Conservation (phyloP, 129 eudicot species). For the Silybum marianum region DNA sequence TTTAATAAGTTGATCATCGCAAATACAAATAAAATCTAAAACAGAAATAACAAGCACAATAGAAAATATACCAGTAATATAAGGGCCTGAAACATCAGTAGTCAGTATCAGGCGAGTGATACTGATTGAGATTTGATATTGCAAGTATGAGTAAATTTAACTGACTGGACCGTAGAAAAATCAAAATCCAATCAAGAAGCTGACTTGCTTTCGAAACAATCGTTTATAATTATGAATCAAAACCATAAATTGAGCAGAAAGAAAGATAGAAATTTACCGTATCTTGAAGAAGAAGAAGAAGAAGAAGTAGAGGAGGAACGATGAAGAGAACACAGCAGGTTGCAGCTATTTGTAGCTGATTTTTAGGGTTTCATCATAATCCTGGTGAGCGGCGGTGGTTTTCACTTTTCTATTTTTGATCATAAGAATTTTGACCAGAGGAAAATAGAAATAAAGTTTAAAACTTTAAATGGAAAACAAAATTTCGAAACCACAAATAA, state of each 20-base stretch:
- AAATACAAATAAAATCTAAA: background rate
- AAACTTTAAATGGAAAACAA: too few species aligned
- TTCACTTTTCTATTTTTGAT: too few species aligned
- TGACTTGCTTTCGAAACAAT: background rate
- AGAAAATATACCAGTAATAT: slow-evolving; percentile 17
- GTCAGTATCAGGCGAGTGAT: slow-evolving; percentile 47
- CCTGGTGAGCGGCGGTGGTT: background rate
- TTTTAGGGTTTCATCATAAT: background rate
- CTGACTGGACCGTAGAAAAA: slow-evolving; percentile 11
- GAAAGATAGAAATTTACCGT: background rate
- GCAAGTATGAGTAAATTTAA: slow-evolving; percentile 38
- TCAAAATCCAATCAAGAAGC: slow-evolving; percentile 37
- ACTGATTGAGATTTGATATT: slow-evolving; percentile 9
- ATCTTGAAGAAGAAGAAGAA: background rate
- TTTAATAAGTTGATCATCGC: background rate
- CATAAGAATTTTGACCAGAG: too few species aligned
- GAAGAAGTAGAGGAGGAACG: background rate
- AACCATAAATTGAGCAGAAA: background rate
- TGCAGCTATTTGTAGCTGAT: background rate
- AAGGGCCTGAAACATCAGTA: slow-evolving; percentile 44
- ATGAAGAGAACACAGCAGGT: background rate
- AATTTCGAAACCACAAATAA: too few species aligned
- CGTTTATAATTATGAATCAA: background rate
- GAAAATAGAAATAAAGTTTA: too few species aligned
- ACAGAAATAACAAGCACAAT: background rate